Evolutionary conservation across 441 rosid genomes (phyloP), one percentile per base, ranked within the genome.

Genomic region (Adansonia rubrostipa): DNA sequence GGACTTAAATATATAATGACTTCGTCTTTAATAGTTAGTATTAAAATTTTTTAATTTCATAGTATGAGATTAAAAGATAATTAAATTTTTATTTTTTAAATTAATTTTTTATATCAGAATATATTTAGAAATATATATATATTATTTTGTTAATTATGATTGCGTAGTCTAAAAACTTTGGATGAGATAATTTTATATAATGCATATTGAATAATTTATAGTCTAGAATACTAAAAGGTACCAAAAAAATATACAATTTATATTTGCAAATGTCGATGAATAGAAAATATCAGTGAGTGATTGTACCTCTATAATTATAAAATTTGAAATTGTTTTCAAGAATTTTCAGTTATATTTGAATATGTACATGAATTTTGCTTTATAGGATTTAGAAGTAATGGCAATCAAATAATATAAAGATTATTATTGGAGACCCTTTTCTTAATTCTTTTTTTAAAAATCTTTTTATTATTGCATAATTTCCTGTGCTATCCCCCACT

Each of bases 401-500:
- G 44, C 9, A 10, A 42, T 13, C 5, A 47, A 20, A 69, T 73
- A 40, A 57, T 14, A 44, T 73, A 56, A 57, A 36, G 36, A 28
- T 28, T 28, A 53, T 53, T 56, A 13, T 51, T 22, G 24, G 13
- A 17, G 19, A 42, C 10, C 10, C 36, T 28, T 28, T 47, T 44
- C 9, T 60, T 22, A 70, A 13, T 3, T 28, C 1, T 28, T 28
- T 28, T 28, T 28, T 28, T 28, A 0, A 28, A 1, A 28, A 28
- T 28, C 36, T 28, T 28, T 28, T 28, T 24, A 28, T 24, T 24
- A 67, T 20, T 58, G 40, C 50, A 65, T 24, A 33, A 17, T 77
- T 65, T 9, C 62, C 14, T 15, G 54, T 33, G 61, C 64, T 54
- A 77, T 80, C 78, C 74, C 82, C 85, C 80, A 80, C 78, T 69